These are phyloP conservation scores for Fusarium tricinctum DNA, from an alignment of 2,329 filamentous ascomycete species.

Conservation along the genomic window DNA sequence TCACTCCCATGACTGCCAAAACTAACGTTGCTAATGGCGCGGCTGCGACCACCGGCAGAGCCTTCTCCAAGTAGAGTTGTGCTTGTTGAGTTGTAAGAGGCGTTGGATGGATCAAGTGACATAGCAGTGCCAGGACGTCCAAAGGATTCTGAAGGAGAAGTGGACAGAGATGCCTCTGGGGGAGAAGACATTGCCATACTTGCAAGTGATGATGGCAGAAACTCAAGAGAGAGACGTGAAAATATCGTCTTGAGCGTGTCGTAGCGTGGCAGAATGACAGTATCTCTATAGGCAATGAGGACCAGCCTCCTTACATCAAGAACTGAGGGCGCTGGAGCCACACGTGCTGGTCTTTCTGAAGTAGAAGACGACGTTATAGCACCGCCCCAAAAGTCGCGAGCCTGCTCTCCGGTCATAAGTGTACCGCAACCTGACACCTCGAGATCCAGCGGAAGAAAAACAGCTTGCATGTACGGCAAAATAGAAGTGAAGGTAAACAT, in stretches of 20 bases:
- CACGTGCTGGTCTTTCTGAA: constrained; percentile 55
- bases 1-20: constrained; percentile 68
- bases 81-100: constrained; percentile 83
- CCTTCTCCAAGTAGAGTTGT: constrained; percentile 83
- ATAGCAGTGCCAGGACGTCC: constrained; percentile 79
- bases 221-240: constrained; percentile 89
- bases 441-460: constrained; percentile 92
- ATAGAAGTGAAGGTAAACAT: constrained; percentile 91
- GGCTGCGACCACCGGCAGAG: constrained; percentile 72
- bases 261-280: constrained; percentile 88
- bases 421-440: constrained; percentile 90
- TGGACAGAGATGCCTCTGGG: constrained; percentile 64
- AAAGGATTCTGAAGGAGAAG: constrained; percentile 66
- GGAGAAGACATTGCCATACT: constrained; percentile 68
- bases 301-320: constrained; percentile 92
- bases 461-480: constrained; percentile 92
- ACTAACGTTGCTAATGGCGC: constrained; percentile 89
- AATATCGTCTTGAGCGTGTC: constrained; percentile 91
- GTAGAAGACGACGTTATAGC: constrained; percentile 62
- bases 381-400: constrained; percentile 91
- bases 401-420: constrained; percentile 82
- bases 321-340: constrained; percentile 65
- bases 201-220: constrained; percentile 68
- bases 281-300: constrained; percentile 88
- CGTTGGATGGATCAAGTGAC: constrained; percentile 79